Evolutionary conservation across 139 green algal genomes (phyloP).

Genomic region (Coelastrella sp.): DNA sequence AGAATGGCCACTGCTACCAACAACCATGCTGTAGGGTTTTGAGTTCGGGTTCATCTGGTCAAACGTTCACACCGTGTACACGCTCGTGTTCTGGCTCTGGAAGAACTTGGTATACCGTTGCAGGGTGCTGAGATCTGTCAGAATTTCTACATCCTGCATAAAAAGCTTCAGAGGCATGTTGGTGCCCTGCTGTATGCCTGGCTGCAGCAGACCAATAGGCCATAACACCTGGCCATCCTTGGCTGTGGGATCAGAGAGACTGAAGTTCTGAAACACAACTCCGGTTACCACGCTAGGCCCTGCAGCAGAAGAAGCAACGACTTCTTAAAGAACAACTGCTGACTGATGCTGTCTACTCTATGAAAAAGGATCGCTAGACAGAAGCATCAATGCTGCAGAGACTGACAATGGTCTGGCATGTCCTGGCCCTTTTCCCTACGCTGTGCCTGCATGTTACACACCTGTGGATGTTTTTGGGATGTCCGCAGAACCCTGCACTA

Average conservation of each 20-base stretch:
- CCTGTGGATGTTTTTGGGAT: background rate
- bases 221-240: slow-evolving; percentile 20
- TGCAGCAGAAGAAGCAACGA: background rate
- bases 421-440: too few relatives aligned
- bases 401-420: too few relatives aligned
- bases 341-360: too few relatives aligned
- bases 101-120: slow-evolving; percentile 17
- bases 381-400: too few relatives aligned
- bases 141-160: slow-evolving; percentile 8
- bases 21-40: background rate
- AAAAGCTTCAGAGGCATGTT: background rate
- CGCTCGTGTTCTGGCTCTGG: background rate
- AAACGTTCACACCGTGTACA: slow-evolving; percentile 8
- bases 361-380: too few relatives aligned
- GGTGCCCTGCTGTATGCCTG: background rate
- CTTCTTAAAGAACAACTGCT: background rate
- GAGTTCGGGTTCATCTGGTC: background rate
- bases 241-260: background rate
- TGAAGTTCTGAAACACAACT: slow-evolving; percentile 36
- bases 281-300: slow-evolving; percentile 13
- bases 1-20: background rate
- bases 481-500: background rate
- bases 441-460: background rate
- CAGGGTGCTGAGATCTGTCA: background rate
- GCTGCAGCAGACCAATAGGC: slow-evolving; percentile 4